Evolutionary conservation across 169 alveolate genomes (phyloP), one percentile per base, ranked within the genome.

Genomic region (Theileria annulata): DNA sequence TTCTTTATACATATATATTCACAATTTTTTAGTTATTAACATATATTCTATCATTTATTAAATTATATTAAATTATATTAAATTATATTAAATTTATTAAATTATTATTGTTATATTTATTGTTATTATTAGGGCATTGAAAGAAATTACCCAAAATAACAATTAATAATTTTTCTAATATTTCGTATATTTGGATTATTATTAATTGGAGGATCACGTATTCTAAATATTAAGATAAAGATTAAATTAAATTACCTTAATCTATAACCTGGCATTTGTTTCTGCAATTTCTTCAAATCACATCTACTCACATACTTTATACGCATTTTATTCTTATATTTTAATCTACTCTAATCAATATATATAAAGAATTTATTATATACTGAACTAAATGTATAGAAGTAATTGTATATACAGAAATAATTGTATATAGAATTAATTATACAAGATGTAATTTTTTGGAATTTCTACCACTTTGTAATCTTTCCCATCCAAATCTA

Each of bases 401-500:
- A 42, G 6, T 42, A 42, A 42, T 17, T 42, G 13, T 35, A 35
- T 35, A 54, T 6, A 5, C 4, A 3, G 10, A 12, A 54, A 12
- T n/a, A 54, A 54, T 28, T n/a, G 77, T 21, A 8, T n/a, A 72
- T 2, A 25, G 37, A 21, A 15, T 31, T 73, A n/a, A n/a, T n/a
- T n/a, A n/a, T n/a, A 73, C 80, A 1, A 89, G 49, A 75, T 89
- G 78, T 48, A 63, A 74, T 54, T 89, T 89, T 37, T 77, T 80
- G 35, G 91, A 90, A 35, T 80, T 67, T 64, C 94, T 63, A 35
- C 92, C 91, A 60, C 86, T 72, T 58, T 82, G 92, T 23, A 89
- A 59, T 30, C 94, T 77, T 60, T 89, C 94, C 94, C 94, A 89
- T 31, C 94, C 94, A 71, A 89, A 89, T 80, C 85, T 80, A 35